Base-by-base conservation (phyloP, 2,329 filamentous ascomycete genomes). In the Exophiala mesophila region DNA sequence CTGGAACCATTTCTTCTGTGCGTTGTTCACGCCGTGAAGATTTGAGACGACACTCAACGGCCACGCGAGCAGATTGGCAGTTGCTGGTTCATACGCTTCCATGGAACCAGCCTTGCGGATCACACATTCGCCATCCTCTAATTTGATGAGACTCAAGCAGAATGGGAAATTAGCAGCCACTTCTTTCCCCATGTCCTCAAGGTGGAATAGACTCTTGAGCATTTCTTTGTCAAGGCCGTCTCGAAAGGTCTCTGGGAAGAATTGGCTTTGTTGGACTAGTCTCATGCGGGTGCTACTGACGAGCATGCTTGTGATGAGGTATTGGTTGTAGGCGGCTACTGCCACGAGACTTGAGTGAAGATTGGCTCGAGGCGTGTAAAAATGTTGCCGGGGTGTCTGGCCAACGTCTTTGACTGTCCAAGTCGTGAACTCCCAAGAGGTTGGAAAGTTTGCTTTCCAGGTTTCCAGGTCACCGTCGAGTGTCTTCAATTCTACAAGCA, bases 141-240 rank as follows among this genome's bases (percentile, higher is more conserved):
- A 6, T 26, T 6, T 26, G 7, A 12, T 7, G 7, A 26, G 12
- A 26, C 20, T 15, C 16, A 34, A 34, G 20, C 13, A 17, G 17
- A 17, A 34, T 13, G 32, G 32, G 4, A 34, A 18, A 19, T 34
- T 34, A 10, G 32, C 32, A 19, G 32, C 32, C 13, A 34, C 15
- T 17, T 34, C 13, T 17, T 34, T 10, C 17, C 32, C 7, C 17
- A 34, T 18, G 16, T 15, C 18, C 13, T 34, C 9, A 19, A 34
- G 15, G 6, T 17, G 13, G 18, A 18, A 34, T 18, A 19, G 6
- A 17, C 32, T 18, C n/a, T 34, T 34, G 9, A 34, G 32, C 20
- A 17, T 13, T 17, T 34, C 32, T 19, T 34, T 26, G 23, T 26
- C 23, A 26, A 26, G 23, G 7, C 12, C 23, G 12, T 34, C 32